Base-by-base conservation (phyloP, 768 basidiomycete species). In the Pleurotus salmoneostramineus region DNA sequence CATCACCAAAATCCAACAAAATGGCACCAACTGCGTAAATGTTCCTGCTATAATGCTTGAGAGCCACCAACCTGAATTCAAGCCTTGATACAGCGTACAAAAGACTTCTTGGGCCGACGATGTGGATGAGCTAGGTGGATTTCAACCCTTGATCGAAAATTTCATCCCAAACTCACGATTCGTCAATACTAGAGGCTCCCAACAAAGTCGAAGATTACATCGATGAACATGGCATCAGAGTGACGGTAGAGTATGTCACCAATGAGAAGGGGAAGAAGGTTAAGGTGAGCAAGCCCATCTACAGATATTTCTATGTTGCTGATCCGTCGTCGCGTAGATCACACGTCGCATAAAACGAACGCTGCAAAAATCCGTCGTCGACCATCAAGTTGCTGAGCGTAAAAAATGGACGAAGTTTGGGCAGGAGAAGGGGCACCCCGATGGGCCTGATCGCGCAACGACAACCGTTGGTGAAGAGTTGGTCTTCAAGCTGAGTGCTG, bases 371-470 rank as follows among this genome's bases (percentile, higher is more conserved):
- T 87, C 91, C 6, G 80, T 93, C 37, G 97, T 98, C n/a, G 91
- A 95, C 60, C 95, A 96, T 68, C 80, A 83, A 21, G 94, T 98
- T 8, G 97, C 97, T 0, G 94, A 96, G 69, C 85, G 96, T 50
- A 90, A 95, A 72, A 87, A 85, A 62, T 97, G 94, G 94, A 67
- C 84, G 17, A 98, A 96, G 71, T 99, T 99, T 66, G 97, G 97
- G 3, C 79, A 83, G 60, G 97, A 98, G 73, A 87, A 83, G 70
- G 91, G 93, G 21, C 94, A 85, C 68, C 83, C 88, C 40, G 75
- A 89, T 11, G 96, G 96, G 3, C 95, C 95, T 3, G 93, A 97
- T 74, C 81, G 89, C 37, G 91, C 94, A 10, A 99, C 97, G 2
- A 95, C 95, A 0, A 95, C 94, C 1, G 91, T 98, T 34, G 96